Evolutionary conservation across 129 eudicot genomes (phyloP).

Genomic region (Centaurea solstitialis): DNA sequence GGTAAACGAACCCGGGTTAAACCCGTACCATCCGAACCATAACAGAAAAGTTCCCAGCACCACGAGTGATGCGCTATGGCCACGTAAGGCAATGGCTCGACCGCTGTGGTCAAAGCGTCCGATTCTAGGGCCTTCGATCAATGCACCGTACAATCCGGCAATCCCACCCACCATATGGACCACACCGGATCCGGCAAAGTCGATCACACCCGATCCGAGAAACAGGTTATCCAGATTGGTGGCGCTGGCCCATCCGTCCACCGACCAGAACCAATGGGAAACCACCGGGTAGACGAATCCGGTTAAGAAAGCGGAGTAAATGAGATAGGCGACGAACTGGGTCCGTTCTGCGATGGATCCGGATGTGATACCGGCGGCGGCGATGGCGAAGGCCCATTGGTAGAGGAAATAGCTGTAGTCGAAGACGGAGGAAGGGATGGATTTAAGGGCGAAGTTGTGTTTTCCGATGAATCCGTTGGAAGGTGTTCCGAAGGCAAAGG

Average conservation of each 20-base stretch:
- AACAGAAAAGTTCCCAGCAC: conserved; percentile 64
- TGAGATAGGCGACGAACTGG: conserved; percentile 65
- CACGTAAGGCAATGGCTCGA: conserved; percentile 44
- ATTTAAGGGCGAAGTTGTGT: conserved; percentile 42
- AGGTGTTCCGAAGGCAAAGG: conserved; percentile 55
- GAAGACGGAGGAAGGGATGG: conserved; percentile 22
- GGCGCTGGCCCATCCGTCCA: conserved; percentile 73
- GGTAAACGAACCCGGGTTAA: conserved; percentile 68
- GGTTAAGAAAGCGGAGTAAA: conserved; percentile 63
- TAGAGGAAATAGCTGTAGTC: conserved; percentile 53
- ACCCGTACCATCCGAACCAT: conserved; percentile 91
- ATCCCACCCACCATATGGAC: conserved; percentile 81
- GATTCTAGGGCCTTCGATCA: conserved; percentile 72
- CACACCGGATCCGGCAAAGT: conserved; percentile 80
- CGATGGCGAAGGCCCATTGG: conserved; percentile 73
- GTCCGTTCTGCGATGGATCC: conserved; percentile 74
- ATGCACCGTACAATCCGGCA: conserved; percentile 66
- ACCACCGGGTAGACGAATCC: conserved; percentile 84
- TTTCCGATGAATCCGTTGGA: conserved; percentile 55
- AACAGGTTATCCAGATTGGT: conserved; percentile 26
- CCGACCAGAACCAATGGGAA: conserved; percentile 83
- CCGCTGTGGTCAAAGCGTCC: conserved; percentile 65
- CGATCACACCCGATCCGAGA: conserved; percentile 70
- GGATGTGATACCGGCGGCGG: conserved; percentile 63
- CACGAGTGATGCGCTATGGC: conserved; percentile 69